Conservation (phyloP, 805 yeast species). For the Wickerhamiella sorbophila region DNA sequence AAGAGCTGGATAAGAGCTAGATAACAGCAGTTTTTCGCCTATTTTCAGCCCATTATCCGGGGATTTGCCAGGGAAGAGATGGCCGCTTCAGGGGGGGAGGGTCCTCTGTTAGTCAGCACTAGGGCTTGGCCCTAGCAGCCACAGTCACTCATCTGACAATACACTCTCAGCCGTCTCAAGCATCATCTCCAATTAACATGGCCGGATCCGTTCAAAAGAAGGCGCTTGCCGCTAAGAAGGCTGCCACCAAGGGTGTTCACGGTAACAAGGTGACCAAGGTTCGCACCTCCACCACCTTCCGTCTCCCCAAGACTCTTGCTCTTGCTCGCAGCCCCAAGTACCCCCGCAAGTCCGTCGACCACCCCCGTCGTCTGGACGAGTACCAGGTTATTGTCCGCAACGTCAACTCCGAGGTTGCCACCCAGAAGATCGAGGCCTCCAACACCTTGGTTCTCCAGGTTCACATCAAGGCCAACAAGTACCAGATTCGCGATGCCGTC, state of each 20-base stretch:
- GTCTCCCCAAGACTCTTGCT: conserved; percentile 93
- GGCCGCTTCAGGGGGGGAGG: too few species aligned
- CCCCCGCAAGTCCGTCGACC: conserved; percentile 92
- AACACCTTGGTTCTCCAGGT: conserved; percentile 99
- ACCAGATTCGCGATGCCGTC: conserved; percentile 96
- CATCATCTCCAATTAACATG: conserved; percentile 9
- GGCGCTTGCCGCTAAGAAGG: conserved; percentile 97
- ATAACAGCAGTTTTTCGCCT: too few species aligned
- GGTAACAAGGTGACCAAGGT: conserved; percentile 80
- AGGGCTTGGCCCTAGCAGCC: conserved; percentile 1
- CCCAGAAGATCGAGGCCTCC: conserved; percentile 98
- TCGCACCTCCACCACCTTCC: conserved; percentile 91
- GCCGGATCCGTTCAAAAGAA: conserved; percentile 34
- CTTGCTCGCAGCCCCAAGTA: conserved; percentile 90
- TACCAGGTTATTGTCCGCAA: conserved; percentile 89
- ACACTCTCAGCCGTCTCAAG: neutral
- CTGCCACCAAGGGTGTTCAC: conserved; percentile 95
- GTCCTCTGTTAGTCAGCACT: too few species aligned
- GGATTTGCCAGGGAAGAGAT: too few species aligned
- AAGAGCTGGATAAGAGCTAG: too few species aligned
- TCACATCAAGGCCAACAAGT: conserved; percentile 92
- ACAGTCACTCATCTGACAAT: conserved; percentile 1
- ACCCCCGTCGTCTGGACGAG: conserved; percentile 92
- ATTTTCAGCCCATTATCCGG: too few species aligned
- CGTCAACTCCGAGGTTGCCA: conserved; percentile 95